Base-by-base conservation (phyloP, 1,284 basidiomycete genomes). In the Malassezia obtusa region DNA sequence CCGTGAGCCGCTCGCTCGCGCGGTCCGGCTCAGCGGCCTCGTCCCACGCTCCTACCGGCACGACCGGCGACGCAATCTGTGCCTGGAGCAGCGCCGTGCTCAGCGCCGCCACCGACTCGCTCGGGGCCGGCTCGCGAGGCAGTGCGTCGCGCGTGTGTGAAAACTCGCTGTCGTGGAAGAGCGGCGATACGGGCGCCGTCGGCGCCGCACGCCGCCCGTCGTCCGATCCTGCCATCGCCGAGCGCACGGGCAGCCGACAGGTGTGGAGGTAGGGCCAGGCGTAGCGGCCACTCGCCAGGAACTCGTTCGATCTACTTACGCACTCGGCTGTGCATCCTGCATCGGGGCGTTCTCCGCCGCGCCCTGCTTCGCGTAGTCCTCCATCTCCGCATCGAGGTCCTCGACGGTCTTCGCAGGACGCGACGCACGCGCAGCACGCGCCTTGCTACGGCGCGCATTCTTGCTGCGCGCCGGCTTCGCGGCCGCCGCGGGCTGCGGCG, bases 341-440 rank as follows among this genome's bases (percentile, higher is more conserved):
- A 50, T 50, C 3, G 52, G 47, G 8, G 54, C 53, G 48, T 54
- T 58, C 49, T 56, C 53, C 4, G 43, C 11, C 36, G 52, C 52
- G 53, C 49, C 58, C 49, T 65, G 63, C 57, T 63, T 63, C 53
- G 64, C 60, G 60, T 67, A 67, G 50, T 67, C 56, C 63, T 71
- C 76, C 80, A 80, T 84, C 83, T 80, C 80, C 43, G 79, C 84
- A 78, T 75, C 81, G 61, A 77, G 79, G 72, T 76, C 79, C 75
- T 79, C 80, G 36, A 77, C 77, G 26, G 78, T 78, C 75, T 80
- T 80, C 64, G 76, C 75, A 24, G 78, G 76, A 26, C 78, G 74
- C n/a, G 76, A 70, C 49, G 76, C 66, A 19, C 64, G 61, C 43
- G 49, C 52, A 40, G 57, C 55, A 19, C 61, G 67, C 33, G 70